phyloP scores from a whole-genome alignment of 2,329 filamentous ascomycete species.

The Sphaerulina vaccinii region DNA sequence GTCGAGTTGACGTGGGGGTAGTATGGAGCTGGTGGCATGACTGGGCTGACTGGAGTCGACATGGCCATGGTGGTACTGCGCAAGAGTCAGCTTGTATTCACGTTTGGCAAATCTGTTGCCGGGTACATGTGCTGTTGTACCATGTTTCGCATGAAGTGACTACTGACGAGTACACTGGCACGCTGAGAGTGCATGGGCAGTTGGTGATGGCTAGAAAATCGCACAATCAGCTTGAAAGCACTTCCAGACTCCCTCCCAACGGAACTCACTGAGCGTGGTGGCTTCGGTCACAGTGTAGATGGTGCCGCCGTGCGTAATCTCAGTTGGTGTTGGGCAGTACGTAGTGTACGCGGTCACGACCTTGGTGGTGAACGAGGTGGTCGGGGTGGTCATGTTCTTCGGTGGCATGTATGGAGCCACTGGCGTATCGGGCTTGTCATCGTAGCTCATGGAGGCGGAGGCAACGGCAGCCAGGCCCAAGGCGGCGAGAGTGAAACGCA shows the following conservation, averaged over 20 bases:
- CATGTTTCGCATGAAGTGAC: slow-evolving; percentile 26
- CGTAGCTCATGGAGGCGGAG: slow-evolving; percentile 9
- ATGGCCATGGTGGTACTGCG: slow-evolving; percentile 11
- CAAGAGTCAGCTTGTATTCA: slow-evolving; percentile 1
- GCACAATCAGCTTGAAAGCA: background rate
- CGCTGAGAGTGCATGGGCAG: slow-evolving; percentile 29
- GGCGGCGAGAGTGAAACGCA: slow-evolving; percentile 26
- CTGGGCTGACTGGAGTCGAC: slow-evolving; percentile 11
- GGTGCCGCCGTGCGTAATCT: slow-evolving; percentile 22
- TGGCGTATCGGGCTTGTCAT: background rate
- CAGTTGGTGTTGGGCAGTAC: slow-evolving; percentile 26
- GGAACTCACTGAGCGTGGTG: slow-evolving; percentile 17
- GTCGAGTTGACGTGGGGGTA: slow-evolving; percentile 17
- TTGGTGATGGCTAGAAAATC: slow-evolving; percentile 20
- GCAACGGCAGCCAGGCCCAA: slow-evolving; percentile 24
- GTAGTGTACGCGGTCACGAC: slow-evolving; percentile 24
- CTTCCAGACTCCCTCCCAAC: background rate
- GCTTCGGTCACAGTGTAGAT: slow-evolving; percentile 28
- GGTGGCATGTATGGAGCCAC: slow-evolving; percentile 1
- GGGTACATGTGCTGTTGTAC: slow-evolving; percentile 20
- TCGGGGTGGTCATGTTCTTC: slow-evolving; percentile 12
- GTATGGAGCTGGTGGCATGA: slow-evolving; percentile 10
- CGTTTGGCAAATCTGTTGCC: background rate
- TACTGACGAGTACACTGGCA: slow-evolving; percentile 28
- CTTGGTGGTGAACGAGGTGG: slow-evolving; percentile 20